Percentiles rank a stretch among this genome's conserved stretches.
phyloP scores from a whole-genome alignment of 768 basidiomycete species.

The Galerina marginata region DNA sequence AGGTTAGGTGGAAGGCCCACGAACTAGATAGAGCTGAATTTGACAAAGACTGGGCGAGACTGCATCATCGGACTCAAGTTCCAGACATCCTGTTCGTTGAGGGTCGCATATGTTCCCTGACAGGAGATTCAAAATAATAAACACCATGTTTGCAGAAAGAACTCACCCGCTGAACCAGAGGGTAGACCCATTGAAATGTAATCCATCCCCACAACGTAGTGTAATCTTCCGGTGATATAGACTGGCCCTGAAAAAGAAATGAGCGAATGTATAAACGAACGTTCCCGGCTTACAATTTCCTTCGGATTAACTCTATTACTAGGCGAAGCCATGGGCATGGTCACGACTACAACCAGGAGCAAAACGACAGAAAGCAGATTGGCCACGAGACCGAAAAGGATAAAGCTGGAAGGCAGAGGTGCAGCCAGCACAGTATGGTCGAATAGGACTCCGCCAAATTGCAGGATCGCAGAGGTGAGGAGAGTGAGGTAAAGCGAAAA shows the following conservation, averaged over 20 bases:
- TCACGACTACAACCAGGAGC: slow-evolving; percentile 52
- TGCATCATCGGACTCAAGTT: slow-evolving; percentile 69
- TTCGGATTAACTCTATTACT: slow-evolving; percentile 52
- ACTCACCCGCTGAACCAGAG: slow-evolving; percentile 57
- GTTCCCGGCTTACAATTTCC: slow-evolving; percentile 60
- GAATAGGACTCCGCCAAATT: slow-evolving; percentile 60
- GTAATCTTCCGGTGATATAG: slow-evolving; percentile 79
- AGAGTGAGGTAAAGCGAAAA: slow-evolving; percentile 61
- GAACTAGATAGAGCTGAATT: slow-evolving; percentile 48
- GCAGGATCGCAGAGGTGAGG: slow-evolving; percentile 48
- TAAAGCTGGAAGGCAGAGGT: slow-evolving; percentile 43
- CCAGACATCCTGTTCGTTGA: slow-evolving; percentile 79
- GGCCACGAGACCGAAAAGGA: slow-evolving; percentile 33
- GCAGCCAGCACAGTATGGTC: slow-evolving; percentile 49
- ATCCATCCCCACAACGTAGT: slow-evolving; percentile 74
- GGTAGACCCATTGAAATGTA: slow-evolving; percentile 74
- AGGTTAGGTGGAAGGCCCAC: slow-evolving; percentile 9
- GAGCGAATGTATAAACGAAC: not conserved
- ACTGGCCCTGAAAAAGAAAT: slow-evolving; percentile 44
- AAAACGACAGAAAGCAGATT: slow-evolving; percentile 52
- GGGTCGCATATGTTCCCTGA: slow-evolving; percentile 54
- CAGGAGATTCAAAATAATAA: not conserved
- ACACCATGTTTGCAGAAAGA: not conserved
- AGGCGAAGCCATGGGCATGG: slow-evolving; percentile 74
- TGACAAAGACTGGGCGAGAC: slow-evolving; percentile 66